These are phyloP conservation scores for Heteromeles arbutifolia DNA, from an alignment of 306 rosid genomes.

Conservation along the genomic window DNA sequence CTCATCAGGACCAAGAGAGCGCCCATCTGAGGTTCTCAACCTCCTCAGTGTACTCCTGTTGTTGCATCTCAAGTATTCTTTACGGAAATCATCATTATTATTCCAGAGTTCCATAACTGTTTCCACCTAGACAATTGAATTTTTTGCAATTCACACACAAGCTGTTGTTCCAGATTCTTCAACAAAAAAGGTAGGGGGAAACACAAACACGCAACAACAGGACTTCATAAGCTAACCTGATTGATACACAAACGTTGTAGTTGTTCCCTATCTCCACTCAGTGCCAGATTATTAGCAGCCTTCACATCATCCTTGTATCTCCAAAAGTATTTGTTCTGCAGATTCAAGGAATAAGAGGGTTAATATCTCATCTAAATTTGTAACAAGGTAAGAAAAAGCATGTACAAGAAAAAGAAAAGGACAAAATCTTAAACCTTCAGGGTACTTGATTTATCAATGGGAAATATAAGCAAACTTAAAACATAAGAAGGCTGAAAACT, in stretches of 20 bases:
- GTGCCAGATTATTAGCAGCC: constrained; percentile 42
- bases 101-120: constrained; percentile 58
- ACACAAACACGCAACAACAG: not conserved
- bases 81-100: constrained; percentile 58
- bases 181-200: not conserved
- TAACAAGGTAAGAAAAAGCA: not conserved
- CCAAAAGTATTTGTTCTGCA: constrained; percentile 62
- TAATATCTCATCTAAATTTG: not conserved
- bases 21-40: constrained; percentile 72
- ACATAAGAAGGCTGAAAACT: not conserved
- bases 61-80: constrained; percentile 61
- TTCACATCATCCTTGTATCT: constrained; percentile 46
- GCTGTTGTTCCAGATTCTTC: not conserved
- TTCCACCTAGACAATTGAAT: constrained; percentile 48
- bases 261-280: constrained; percentile 45
- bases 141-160: constrained; percentile 10
- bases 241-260: constrained; percentile 52
- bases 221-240: constrained; percentile 42
- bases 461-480: not conserved
- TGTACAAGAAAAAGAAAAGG: not conserved
- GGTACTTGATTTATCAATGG: not conserved
- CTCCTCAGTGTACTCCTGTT: constrained; percentile 76
- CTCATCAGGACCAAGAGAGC: constrained; percentile 76
- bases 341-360: constrained; percentile 16
- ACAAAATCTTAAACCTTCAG: not conserved